Conservation (phyloP, 108 stramenopile genomes). For the Mediolabrus comicus region DNA sequence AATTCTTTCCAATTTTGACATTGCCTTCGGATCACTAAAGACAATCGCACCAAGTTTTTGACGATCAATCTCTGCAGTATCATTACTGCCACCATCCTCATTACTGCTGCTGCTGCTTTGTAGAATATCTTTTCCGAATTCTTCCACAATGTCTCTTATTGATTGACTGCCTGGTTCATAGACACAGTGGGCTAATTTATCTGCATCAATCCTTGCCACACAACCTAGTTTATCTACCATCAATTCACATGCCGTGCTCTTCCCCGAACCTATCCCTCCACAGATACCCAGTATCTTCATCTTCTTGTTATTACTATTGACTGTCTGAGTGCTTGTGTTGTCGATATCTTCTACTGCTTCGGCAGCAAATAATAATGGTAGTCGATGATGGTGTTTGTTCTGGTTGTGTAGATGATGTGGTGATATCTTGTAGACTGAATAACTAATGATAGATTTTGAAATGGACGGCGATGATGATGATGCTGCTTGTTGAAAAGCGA, state of each 20-base stretch:
- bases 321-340: background rate
- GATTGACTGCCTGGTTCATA: slow-evolving; percentile 69
- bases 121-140: slow-evolving; percentile 65
- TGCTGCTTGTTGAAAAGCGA: background rate
- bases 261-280: slow-evolving; percentile 82
- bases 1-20: slow-evolving; percentile 71
- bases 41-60: slow-evolving; percentile 76
- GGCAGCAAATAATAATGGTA: background rate
- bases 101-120: slow-evolving; percentile 22
- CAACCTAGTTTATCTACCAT: slow-evolving; percentile 60
- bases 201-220: slow-evolving; percentile 69
- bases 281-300: slow-evolving; percentile 69
- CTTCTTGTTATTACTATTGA: no score
- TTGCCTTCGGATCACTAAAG: slow-evolving; percentile 59
- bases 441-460: background rate
- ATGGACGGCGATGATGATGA: background rate
- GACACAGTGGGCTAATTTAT: slow-evolving; percentile 69
- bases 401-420: background rate
- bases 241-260: slow-evolving; percentile 69
- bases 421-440: background rate
- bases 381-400: background rate
- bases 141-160: slow-evolving; percentile 49
- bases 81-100: slow-evolving; percentile 13
- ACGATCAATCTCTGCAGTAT: slow-evolving; percentile 53
- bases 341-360: background rate